Base-by-base conservation (phyloP, 2,329 filamentous ascomycete species). In the Phialophora verrucosa region DNA sequence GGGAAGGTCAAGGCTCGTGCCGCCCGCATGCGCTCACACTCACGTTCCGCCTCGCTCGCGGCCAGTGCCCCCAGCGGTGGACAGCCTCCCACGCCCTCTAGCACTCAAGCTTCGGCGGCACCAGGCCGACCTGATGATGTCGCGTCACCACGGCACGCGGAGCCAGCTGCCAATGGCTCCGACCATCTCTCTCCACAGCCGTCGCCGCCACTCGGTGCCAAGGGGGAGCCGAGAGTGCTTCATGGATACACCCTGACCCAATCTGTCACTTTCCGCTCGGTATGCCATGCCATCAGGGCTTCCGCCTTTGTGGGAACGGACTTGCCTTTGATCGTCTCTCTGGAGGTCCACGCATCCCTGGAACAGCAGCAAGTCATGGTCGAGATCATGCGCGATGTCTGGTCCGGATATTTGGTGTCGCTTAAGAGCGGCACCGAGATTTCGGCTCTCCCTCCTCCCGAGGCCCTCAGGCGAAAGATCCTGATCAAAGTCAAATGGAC, bases 341-440 rank as follows among this genome's bases (percentile, higher is more conserved):
- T 98, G 5, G 95, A 99, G 78, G 91, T 98, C 0, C 94, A 98
- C 77, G 90, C 92, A 14, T 87, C 90, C 67, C 81, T 85, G 1
- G 87, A 91, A 61, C 94, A 98, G 77, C 95, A 99, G 77, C 88
- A 92, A 70, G 85, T 91, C 59, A 97, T 98, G 91, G 93, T 97
- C 11, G 86, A 91, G 63, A 96, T 98, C 69, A 97, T 99, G 90
- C 88, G 88, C 70, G 88, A 97, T 71, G 90, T 91, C 70, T 99
- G 93, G 93, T 86, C 85, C 49, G 88, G 86, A 0, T 80, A 90
- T 73, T 83, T 98, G 5, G 83, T 97, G 11, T 88, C 92, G 80
- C 44, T 83, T 79, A 82, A 72, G 80, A 59, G 63, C 8, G 64
- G 66, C n/a, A 51, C 56, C 8, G 72, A 76, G 23, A 67, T 72